Evolutionary conservation across 2,329 filamentous ascomycete species (phyloP).

Genomic region (Sclerotinia glacialis): DNA sequence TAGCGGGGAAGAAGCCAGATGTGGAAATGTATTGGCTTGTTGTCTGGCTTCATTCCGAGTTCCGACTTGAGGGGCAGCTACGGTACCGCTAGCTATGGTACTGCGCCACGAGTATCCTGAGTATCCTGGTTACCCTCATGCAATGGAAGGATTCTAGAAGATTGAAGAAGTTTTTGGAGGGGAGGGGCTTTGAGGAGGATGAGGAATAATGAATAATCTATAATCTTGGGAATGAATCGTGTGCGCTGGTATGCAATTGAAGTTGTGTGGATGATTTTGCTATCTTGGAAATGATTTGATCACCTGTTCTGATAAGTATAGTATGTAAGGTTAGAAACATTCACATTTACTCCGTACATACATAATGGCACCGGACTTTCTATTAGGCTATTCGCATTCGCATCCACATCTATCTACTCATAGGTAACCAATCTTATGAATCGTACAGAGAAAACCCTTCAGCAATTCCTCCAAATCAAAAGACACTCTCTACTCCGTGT

Average conservation of each 20-base stretch:
- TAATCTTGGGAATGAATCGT: background rate
- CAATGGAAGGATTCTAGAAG: slow-evolving; percentile 12
- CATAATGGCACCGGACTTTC: background rate
- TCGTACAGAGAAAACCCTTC: background rate
- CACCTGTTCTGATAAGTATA: background rate
- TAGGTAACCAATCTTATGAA: background rate
- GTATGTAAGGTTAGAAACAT: background rate
- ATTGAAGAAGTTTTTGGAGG: background rate
- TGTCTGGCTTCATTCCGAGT: background rate
- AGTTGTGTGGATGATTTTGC: background rate
- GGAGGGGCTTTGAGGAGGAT: background rate
- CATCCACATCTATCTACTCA: background rate
- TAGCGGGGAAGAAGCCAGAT: background rate
- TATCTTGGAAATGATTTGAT: background rate
- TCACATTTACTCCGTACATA: too few species aligned
- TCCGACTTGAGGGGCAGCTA: slow-evolving; percentile 11
- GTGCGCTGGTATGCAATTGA: background rate
- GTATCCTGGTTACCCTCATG: background rate
- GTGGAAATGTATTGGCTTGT: background rate
- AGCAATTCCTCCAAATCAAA: background rate
- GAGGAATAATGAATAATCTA: too few species aligned
- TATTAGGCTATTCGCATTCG: background rate
- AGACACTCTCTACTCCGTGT: too few species aligned
- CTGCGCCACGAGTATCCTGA: slow-evolving; percentile 15
- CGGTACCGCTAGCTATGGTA: too few species aligned